Evolutionary conservation across 176 grass and related monocot genomes (phyloP).

Genomic region (Coix lacrymajobi): DNA sequence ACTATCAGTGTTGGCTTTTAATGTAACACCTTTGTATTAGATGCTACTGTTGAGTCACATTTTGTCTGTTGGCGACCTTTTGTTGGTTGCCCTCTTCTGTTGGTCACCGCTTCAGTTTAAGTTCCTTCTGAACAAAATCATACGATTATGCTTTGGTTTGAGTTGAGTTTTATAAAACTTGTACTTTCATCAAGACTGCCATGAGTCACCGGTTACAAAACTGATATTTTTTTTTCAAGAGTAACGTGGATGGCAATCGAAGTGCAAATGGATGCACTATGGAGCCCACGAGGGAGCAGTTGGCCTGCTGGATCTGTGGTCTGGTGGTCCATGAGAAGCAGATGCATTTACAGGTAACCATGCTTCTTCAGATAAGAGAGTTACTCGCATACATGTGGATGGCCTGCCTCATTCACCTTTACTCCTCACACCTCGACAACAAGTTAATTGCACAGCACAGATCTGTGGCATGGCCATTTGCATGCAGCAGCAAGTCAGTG

Average conservation of each 20-base stretch:
- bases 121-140: background rate
- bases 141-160: background rate
- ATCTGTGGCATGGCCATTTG: background rate
- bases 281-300: conserved; percentile 23
- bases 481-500: conserved; percentile 12
- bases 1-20: background rate
- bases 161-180: background rate
- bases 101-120: background rate
- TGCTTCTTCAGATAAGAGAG: conserved; percentile 9
- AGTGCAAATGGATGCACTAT: background rate
- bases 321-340: conserved; percentile 22
- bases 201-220: background rate
- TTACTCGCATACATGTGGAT: conserved; percentile 24
- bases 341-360: conserved; percentile 22
- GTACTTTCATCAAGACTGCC: background rate
- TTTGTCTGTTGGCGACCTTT: background rate
- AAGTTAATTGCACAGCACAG: conserved; percentile 17
- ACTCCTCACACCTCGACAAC: background rate
- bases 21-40: conserved; percentile 7
- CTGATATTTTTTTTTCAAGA: background rate
- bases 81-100: background rate
- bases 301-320: conserved; percentile 2
- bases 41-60: background rate
- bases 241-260: background rate
- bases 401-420: conserved; percentile 29